Conservation (phyloP, 1,284 basidiomycete genomes). For the Grifola frondosa region DNA sequence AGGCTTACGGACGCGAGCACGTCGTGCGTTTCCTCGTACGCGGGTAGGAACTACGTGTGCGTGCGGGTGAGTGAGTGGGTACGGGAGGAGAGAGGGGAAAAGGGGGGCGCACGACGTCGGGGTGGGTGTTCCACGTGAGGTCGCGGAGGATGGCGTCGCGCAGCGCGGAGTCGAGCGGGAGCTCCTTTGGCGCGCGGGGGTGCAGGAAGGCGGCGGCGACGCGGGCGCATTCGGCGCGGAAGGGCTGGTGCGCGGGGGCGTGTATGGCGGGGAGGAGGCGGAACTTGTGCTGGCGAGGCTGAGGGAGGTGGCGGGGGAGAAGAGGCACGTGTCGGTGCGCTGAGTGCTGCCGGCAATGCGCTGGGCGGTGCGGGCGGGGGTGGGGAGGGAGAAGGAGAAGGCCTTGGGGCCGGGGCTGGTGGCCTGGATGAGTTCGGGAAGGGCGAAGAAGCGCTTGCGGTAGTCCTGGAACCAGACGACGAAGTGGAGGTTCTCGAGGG, state of each 20-base stretch:
- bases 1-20: conserved; percentile 51
- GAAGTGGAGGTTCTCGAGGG: conserved; percentile 43
- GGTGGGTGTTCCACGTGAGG: conserved; percentile 36
- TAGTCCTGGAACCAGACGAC: conserved; percentile 46
- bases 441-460: conserved; percentile 34
- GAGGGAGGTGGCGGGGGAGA: background rate
- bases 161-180: conserved; percentile 34
- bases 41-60: conserved; percentile 33
- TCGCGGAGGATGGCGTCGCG: conserved; percentile 34
- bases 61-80: background rate
- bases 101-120: conserved; percentile 35
- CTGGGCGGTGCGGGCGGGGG: conserved; percentile 21
- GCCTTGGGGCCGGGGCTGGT: conserved; percentile 21
- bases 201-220: conserved; percentile 39
- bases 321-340: background rate
- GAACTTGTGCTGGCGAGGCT: too few species aligned
- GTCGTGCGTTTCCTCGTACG: conserved; percentile 60
- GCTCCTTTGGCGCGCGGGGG: conserved; percentile 35
- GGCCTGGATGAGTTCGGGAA: conserved; percentile 21
- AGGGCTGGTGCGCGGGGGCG: conserved; percentile 23
- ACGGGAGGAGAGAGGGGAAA: background rate
- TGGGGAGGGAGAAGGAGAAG: conserved; percentile 26
- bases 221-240: conserved; percentile 34
- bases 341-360: conserved; percentile 14
- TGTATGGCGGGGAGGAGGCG: conserved; percentile 2